Conservation (phyloP, 1,139 yeast species). For the Yamadazyma atmosphaerica region DNA sequence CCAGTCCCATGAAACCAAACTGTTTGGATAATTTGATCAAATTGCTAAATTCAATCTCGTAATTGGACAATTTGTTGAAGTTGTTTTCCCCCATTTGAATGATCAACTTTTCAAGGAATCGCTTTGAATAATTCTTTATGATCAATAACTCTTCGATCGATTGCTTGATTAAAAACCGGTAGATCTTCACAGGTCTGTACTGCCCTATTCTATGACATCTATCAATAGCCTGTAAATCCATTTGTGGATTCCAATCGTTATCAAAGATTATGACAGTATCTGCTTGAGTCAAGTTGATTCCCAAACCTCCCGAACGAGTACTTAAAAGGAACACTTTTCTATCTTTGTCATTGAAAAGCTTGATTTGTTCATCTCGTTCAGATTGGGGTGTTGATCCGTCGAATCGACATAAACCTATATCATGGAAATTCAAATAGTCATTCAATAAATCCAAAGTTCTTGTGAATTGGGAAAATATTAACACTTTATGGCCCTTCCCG, state of each 20-base stretch:
- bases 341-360: constrained; percentile 44
- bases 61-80: constrained; percentile 34
- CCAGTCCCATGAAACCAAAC: constrained; percentile 16
- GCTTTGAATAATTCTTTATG: constrained; percentile 73
- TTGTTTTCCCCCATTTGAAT: constrained; percentile 84
- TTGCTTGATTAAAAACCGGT: constrained; percentile 70
- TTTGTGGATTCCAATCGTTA: constrained; percentile 97
- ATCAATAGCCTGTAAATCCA: constrained; percentile 94
- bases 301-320: constrained; percentile 94
- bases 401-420: constrained; percentile 55
- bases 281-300: constrained; percentile 81
- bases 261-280: constrained; percentile 90
- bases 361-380: constrained; percentile 66
- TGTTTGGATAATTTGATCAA: constrained; percentile 32
- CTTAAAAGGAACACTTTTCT: constrained; percentile 66
- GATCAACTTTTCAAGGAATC: constrained; percentile 77
- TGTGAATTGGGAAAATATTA: constrained; percentile 85
- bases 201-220: constrained; percentile 95
- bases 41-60: constrained; percentile 26
- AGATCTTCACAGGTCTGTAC: constrained; percentile 74
- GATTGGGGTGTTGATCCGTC: constrained; percentile 74
- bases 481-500: constrained; percentile 56
- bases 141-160: constrained; percentile 84
- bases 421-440: constrained; percentile 54
- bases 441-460: constrained; percentile 71